Conservation (phyloP, 768 basidiomycete genomes). For the Rhodotorula diobovata region DNA sequence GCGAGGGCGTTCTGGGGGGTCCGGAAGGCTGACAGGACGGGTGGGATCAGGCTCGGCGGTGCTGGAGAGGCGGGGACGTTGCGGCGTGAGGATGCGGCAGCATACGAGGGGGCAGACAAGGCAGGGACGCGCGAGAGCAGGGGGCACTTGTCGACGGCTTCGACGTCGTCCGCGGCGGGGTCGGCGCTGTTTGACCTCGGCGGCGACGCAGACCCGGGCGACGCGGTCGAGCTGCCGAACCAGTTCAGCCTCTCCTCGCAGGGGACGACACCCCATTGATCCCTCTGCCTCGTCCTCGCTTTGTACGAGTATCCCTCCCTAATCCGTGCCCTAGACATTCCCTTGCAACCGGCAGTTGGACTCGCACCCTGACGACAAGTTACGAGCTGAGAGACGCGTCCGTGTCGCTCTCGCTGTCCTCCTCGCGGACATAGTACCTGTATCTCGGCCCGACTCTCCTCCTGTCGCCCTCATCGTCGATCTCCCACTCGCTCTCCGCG, state of each 20-base stretch:
- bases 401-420: slow-evolving; percentile 27
- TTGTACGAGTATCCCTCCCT: not conserved
- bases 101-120: not conserved
- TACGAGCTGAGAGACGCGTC: slow-evolving; percentile 1
- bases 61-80: not conserved
- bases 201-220: slow-evolving; percentile 6
- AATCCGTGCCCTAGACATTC: not conserved
- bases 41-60: slow-evolving; percentile 10
- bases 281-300: not conserved
- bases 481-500: slow-evolving; percentile 18
- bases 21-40: slow-evolving; percentile 6
- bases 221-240: slow-evolving; percentile 24
- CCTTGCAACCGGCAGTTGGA: no score
- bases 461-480: slow-evolving; percentile 26
- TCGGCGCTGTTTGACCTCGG: slow-evolving; percentile 16
- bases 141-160: not conserved
- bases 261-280: not conserved
- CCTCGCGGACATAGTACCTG: slow-evolving; percentile 28
- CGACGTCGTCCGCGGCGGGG: not conserved
- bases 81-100: not conserved
- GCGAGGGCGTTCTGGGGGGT: slow-evolving; percentile 20
- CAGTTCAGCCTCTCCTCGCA: slow-evolving; percentile 2
- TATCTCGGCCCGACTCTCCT: slow-evolving; percentile 22
- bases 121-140: not conserved
- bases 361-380: not conserved